A percentile compares a stretch with the other conserved stretches of the same genome.
Conservation (phyloP, 495 filamentous ascomycete genomes). For the Aspergillus mulundensis region DNA sequence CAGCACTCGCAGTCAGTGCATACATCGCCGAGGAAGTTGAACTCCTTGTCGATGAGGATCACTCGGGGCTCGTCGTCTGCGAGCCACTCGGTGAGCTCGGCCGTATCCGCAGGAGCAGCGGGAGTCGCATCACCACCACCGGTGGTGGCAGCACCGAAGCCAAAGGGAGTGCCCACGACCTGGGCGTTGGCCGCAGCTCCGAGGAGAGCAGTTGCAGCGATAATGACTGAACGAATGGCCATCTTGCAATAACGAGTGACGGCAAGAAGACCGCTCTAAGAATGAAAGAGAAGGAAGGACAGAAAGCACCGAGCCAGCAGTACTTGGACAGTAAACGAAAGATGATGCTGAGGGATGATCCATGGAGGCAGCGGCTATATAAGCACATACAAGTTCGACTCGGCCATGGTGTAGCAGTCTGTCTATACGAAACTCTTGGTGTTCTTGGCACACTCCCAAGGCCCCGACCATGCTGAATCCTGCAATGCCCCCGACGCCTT, state of each 20-base stretch:
- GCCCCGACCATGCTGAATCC: neutral
- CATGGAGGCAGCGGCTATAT: neutral
- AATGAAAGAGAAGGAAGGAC: slow-evolving; percentile 10
- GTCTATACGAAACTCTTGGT: slow-evolving; percentile 11
- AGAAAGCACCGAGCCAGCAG: slow-evolving; percentile 15
- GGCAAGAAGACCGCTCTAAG: slow-evolving; percentile 4
- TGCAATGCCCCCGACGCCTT: neutral
- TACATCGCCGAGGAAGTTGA: slow-evolving; percentile 42
- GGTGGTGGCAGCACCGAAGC: slow-evolving; percentile 46
- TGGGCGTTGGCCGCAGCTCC: slow-evolving; percentile 20
- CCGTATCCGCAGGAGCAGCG: slow-evolving; percentile 37
- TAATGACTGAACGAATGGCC: slow-evolving; percentile 20
- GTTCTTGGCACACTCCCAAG: slow-evolving; percentile 5
- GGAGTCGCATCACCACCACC: slow-evolving; percentile 47
- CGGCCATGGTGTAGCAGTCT: neutral
- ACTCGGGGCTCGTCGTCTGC: slow-evolving; percentile 41
- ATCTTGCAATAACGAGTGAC: slow-evolving; percentile 14
- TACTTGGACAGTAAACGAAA: neutral
- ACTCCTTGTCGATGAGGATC: slow-evolving; percentile 46
- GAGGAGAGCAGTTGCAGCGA: slow-evolving; percentile 21
- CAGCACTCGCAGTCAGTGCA: slow-evolving; percentile 35
- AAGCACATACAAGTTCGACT: neutral
- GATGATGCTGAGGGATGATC: neutral
- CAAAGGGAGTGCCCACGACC: slow-evolving; percentile 39
- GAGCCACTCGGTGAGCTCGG: slow-evolving; percentile 30